Conservation (phyloP, 371 early-diverging fungal genomes). For the Rhizopus arrhizus region DNA sequence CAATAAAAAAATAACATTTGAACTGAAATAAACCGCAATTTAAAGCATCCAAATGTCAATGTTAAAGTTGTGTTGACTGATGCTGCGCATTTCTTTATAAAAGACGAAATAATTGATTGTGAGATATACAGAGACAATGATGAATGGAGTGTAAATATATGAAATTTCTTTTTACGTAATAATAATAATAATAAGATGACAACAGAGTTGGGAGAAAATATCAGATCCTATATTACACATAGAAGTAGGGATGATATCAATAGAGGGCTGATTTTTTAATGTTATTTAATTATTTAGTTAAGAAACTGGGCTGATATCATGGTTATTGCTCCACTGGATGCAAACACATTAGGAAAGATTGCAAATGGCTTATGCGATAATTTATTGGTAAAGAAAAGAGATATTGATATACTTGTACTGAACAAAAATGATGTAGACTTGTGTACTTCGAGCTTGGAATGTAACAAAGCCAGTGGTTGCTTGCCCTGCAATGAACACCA, state of each 20-base stretch:
- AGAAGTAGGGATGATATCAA: constrained; percentile 57
- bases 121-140: constrained; percentile 77
- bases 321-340: constrained; percentile 90
- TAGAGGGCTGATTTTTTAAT: background rate
- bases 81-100: constrained; percentile 83
- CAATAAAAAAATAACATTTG: background rate
- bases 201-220: constrained; percentile 74
- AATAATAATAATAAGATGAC: background rate
- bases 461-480: constrained; percentile 66
- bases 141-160: constrained; percentile 77
- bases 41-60: constrained; percentile 46
- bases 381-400: constrained; percentile 64
- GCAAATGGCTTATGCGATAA: constrained; percentile 95
- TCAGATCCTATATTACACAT: constrained; percentile 95
- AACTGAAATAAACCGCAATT: constrained; percentile 14
- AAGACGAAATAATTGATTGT: constrained; percentile 49
- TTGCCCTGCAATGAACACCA: constrained; percentile 97
- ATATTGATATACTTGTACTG: background rate
- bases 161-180: too few species aligned
- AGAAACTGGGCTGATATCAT: constrained; percentile 95
- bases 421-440: constrained; percentile 65
- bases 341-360: constrained; percentile 92
- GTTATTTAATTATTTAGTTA: constrained; percentile 48
- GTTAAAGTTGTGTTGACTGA: constrained; percentile 76
- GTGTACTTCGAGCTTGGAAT: constrained; percentile 92